Percentiles rank a stretch among this genome's conserved stretches.
Conservation (phyloP, 2,329 filamentous ascomycete genomes). For the Allantophomopsis cytisporea region DNA sequence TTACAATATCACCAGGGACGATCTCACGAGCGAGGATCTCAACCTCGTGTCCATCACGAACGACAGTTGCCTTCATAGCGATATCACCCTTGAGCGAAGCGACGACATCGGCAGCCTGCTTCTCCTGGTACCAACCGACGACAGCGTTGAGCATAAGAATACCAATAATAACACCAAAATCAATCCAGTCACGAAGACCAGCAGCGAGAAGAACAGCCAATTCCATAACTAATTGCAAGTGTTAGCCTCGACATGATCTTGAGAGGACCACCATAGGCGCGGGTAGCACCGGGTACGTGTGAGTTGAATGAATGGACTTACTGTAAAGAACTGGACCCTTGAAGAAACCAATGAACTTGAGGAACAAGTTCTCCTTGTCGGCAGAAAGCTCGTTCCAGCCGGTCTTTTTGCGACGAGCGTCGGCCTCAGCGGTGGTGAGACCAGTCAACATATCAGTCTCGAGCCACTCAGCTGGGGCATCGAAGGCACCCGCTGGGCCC, state of each 20-base stretch:
- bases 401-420: constrained; percentile 47
- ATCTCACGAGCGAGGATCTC: constrained; percentile 63
- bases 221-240: constrained; percentile 49
- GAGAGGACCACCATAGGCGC: no score
- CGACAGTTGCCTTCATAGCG: constrained; percentile 56
- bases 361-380: constrained; percentile 63
- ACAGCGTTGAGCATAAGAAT: constrained; percentile 63
- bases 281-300: not conserved
- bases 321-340: constrained; percentile 65
- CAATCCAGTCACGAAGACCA: constrained; percentile 64
- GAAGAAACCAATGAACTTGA: constrained; percentile 67
- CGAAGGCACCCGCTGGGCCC: constrained; percentile 21
- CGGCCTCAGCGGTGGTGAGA: constrained; percentile 44
- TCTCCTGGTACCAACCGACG: constrained; percentile 72
- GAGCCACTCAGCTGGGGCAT: constrained; percentile 50
- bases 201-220: constrained; percentile 59
- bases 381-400: constrained; percentile 61
- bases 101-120: constrained; percentile 67
- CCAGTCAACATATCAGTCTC: constrained; percentile 50
- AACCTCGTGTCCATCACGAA: constrained; percentile 53
- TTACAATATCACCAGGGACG: constrained; percentile 63
- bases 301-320: no score
- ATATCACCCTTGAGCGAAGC: constrained; percentile 66
- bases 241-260: constrained; percentile 1
- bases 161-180: constrained; percentile 66